These are phyloP conservation scores for Albizia julibrissin DNA, from an alignment of 306 rosid genomes.

Conservation along the genomic window DNA sequence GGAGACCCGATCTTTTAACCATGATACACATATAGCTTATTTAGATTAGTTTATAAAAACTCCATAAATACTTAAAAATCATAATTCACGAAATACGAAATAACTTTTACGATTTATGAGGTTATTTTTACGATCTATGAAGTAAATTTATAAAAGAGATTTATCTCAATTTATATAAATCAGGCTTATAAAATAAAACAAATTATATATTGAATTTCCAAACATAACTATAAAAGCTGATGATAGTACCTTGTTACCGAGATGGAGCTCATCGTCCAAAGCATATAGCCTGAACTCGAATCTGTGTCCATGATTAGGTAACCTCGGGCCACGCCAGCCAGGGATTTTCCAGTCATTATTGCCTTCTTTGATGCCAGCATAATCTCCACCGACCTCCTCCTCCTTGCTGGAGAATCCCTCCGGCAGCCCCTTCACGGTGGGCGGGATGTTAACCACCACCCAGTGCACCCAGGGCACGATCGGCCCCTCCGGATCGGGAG, in stretches of 20 bases:
- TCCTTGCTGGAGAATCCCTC: constrained; percentile 78
- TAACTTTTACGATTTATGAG: no score
- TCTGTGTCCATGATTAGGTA: constrained; percentile 69
- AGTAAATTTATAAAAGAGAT: no score
- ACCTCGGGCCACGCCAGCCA: constrained; percentile 77
- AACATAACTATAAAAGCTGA: no score
- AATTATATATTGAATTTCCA: no score
- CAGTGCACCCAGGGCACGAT: constrained; percentile 77
- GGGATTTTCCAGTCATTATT: constrained; percentile 63
- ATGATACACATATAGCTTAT: no score
- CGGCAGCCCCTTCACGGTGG: constrained; percentile 55
- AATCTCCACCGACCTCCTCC: constrained; percentile 55
- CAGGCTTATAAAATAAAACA: no score
- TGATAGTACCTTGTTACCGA: constrained; percentile 64
- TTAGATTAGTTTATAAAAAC: no score
- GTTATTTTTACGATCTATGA: no score
- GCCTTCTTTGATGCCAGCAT: constrained; percentile 60
- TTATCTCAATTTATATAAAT: no score
- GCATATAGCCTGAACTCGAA: constrained; percentile 77
- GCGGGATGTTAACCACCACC: constrained; percentile 72
- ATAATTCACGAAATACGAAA: no score
- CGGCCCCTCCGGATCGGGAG: constrained; percentile 59
- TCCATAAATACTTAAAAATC: no score
- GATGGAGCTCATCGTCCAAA: constrained; percentile 61
- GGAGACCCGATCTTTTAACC: no score